Base-by-base conservation (phyloP, 2,329 filamentous ascomycete genomes). In the Lasiodiplodia sp. region DNA sequence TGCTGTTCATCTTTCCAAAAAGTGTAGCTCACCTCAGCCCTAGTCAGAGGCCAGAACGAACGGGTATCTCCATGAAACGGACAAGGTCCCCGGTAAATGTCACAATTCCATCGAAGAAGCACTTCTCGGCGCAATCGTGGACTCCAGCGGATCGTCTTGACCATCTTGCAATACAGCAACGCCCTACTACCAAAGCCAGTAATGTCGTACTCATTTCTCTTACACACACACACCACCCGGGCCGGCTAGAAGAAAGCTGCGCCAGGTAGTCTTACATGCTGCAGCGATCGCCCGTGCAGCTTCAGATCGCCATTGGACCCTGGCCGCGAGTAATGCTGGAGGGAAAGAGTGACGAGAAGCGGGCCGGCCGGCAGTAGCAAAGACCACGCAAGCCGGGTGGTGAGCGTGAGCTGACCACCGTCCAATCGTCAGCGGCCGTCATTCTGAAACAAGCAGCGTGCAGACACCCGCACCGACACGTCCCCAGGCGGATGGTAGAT, bases 371-470 rank as follows among this genome's bases (percentile, higher is more conserved):
- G 58, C 58, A 63, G 40, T 21, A 12, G 44, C 44, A 14, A n/a
- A 63, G 58, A 63, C 49, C 58, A 44, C 58, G 58, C 58, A 63
- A 63, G 58, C 58, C 58, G 58, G 55, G 40, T 63, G 44, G 58
- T 63, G 58, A 63, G 58, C 58, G 23, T 63, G 58, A 25, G 58
- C 58, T 63, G 58, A 63, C 58, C 58, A 23, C 21, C 23, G n/a
- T 63, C 58, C 58, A 63, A 63, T 63, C 16, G 58, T 14, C 40
- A 16, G 8, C 58, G n/a, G 40, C 58, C 58, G 58, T 63, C 58
- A 51, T 49, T 63, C 44, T 63, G 58, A 63, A 63, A 63, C 58
- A 63, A 63, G 58, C 40, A 63, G 58, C 40, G 40, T 63, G 58
- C 58, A 63, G 40, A 34, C 40, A 49, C 25, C 44, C 44, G 44